Evolutionary conservation across 2,329 filamentous ascomycete species (phyloP), one percentile per base, ranked within the genome.

Genomic region (Alternaria sp.): DNA sequence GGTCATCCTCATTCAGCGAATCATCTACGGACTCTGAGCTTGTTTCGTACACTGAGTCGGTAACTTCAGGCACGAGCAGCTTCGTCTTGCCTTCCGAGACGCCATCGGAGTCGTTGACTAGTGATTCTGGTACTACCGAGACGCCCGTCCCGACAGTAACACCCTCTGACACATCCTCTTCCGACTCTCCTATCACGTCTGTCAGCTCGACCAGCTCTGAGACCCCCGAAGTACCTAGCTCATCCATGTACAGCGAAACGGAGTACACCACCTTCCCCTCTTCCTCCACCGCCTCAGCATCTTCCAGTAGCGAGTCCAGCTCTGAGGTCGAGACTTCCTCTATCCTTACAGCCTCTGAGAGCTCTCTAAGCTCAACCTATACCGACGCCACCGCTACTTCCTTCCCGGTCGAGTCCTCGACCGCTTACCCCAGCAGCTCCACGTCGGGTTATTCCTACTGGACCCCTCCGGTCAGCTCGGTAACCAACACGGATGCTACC

Each of bases 301-400:
- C 54, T 15, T 36, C 58, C 10, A 55, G 28, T 3, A 50, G 30
- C 50, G 11, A 32, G 11, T 57, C 30, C 17, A 49, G 30, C 11
- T 19, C 58, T 13, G 43, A 40, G 17, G 23, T 19, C 9, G 28
- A 53, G 17, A 46, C 15, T 23, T 23, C 26, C 36, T 23, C n/a
- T 21, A 17, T 19, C 2, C 21, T 36, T 8, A 11, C 47, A 12
- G 46, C 30, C 3, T 53, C 49, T 1, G 28, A 19, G 11, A 55
- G 30, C 10, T 26, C 59, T n/a, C 25, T 54, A 19, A 50, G 45
- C 46, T 12, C 57, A 23, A 25, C 36, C 17, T 13, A 25, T 2
- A 65, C 65, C 10, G 62, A 62, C 17, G 63, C 60, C 13, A 63
- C 60, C 17, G 46, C 45, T 17, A 40, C 55, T 12, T 57, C 55